These are phyloP conservation scores for Gossypium stocksii DNA, from an alignment of 345 rosid species.

Conservation along the genomic window DNA sequence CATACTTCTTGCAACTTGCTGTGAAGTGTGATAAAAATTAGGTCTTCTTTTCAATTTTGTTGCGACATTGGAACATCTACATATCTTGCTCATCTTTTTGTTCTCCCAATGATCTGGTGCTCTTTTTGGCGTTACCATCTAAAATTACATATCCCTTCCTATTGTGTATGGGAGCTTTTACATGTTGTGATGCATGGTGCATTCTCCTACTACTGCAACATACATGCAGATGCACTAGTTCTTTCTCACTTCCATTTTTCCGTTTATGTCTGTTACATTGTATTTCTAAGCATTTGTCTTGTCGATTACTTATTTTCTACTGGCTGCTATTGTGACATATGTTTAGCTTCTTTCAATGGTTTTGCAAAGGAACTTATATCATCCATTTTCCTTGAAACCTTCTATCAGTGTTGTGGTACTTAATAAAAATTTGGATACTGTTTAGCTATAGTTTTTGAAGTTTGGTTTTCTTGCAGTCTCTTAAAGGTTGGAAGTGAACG, in stretches of 20 bases:
- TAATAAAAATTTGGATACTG: neutral
- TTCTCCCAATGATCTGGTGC: neutral
- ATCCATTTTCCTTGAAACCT: conserved; percentile 7
- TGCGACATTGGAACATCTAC: neutral
- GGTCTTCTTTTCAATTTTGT: neutral
- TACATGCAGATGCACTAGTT: neutral
- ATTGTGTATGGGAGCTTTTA: neutral
- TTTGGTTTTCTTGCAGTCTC: conserved; percentile 59
- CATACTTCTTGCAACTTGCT: neutral
- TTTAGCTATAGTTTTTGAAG: conserved; percentile 18
- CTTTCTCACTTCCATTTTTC: neutral
- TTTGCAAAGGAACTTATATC: neutral
- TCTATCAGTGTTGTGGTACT: conserved; percentile 2
- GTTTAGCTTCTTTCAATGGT: neutral
- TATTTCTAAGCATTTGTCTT: neutral
- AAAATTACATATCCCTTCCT: neutral
- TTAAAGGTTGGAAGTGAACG: conserved; percentile 53
- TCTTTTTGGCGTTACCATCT: neutral
- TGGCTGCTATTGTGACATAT: neutral
- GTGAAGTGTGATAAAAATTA: neutral
- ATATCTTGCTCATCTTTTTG: neutral
- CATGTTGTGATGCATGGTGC: neutral
- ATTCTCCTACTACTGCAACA: neutral
- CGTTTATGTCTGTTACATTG: neutral
- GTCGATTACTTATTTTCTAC: neutral